Evolutionary conservation across 2,329 filamentous ascomycete species (phyloP).

Genomic region (Talaromyces sp.): DNA sequence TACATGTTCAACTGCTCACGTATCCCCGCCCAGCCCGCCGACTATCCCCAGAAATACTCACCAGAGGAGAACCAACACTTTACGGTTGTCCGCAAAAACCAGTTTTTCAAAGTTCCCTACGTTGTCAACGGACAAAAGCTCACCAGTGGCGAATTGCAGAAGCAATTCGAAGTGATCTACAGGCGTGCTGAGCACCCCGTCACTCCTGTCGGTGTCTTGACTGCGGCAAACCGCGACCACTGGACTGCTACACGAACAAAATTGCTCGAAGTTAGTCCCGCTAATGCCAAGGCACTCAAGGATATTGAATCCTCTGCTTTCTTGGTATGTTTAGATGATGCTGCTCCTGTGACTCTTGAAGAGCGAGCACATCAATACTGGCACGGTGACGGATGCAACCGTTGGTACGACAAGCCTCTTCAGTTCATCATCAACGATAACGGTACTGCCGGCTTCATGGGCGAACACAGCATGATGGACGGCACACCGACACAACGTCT

Average conservation of each 20-base stretch:
- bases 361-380: slow-evolving; percentile 96
- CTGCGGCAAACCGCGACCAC: slow-evolving; percentile 86
- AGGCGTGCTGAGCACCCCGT: slow-evolving; percentile 64
- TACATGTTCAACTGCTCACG: slow-evolving; percentile 98
- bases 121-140: slow-evolving; percentile 80
- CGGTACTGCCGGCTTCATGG: slow-evolving; percentile 94
- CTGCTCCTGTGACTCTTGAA: slow-evolving; percentile 84
- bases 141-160: slow-evolving; percentile 83
- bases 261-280: slow-evolving; percentile 70
- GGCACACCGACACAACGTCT: slow-evolving; percentile 94
- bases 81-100: slow-evolving; percentile 87
- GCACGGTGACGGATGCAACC: slow-evolving; percentile 93
- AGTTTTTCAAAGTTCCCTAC: slow-evolving; percentile 89
- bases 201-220: slow-evolving; percentile 77
- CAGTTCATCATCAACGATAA: slow-evolving; percentile 99
- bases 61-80: slow-evolving; percentile 77
- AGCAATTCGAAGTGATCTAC: slow-evolving; percentile 83
- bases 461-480: slow-evolving; percentile 99
- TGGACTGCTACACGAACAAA: slow-evolving; percentile 81
- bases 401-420: slow-evolving; percentile 97
- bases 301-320: slow-evolving; percentile 87
- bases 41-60: slow-evolving; percentile 79
- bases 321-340: slow-evolving; percentile 88
- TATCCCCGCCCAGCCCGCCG: slow-evolving; percentile 75
- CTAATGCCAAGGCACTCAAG: slow-evolving; percentile 74